Base-by-base conservation (phyloP, 352 stramenopile genomes). In the Pythium dissimile region DNA sequence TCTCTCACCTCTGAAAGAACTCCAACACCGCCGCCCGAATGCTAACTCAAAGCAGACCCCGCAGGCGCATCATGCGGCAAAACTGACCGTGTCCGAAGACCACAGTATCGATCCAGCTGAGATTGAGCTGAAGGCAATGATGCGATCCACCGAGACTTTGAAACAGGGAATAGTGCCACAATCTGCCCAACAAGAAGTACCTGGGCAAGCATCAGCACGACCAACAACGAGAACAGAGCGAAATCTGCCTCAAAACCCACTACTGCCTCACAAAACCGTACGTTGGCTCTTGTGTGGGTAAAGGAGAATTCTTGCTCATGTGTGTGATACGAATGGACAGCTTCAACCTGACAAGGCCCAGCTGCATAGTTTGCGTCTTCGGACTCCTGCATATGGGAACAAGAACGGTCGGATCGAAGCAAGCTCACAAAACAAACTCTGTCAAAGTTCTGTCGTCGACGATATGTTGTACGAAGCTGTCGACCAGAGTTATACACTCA, bases 321-420 rank as follows among this genome's bases (percentile, higher is more conserved):
- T 34, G 3, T 15, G 23, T 35, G 7, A 15, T 21, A 2, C 23
- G 7, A 24, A 43, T 8, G 18, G 3, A 24, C 50, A 77, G 69
- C 42, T 73, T 18, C 54, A 64, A 13, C 48, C 55, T 15, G 59
- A 71, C 2, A 76, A 73, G 12, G 5, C 38, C 30, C 41, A 75
- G 5, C 38, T 74, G 2, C 71, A 72, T 12, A 70, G 51, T 15
- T 32, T 71, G 13, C 68, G 71, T 21, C 68, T 69, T 34, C 68
- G 73, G 24, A 84, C 73, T 18, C 71, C 71, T 47, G 71, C 66
- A 15, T 60, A 66, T 30, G 62, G 61, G 16, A 64, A 64, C 20
- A 53, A 46, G 20, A 52, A 28, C 15, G 44, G 43, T 2, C 23
- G 24, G 21, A 12, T 31, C 20, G 54, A 44, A 35, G 1, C 34